phyloP scores from a whole-genome alignment of 169 alveolate species.

The Eimeria sp. region DNA sequence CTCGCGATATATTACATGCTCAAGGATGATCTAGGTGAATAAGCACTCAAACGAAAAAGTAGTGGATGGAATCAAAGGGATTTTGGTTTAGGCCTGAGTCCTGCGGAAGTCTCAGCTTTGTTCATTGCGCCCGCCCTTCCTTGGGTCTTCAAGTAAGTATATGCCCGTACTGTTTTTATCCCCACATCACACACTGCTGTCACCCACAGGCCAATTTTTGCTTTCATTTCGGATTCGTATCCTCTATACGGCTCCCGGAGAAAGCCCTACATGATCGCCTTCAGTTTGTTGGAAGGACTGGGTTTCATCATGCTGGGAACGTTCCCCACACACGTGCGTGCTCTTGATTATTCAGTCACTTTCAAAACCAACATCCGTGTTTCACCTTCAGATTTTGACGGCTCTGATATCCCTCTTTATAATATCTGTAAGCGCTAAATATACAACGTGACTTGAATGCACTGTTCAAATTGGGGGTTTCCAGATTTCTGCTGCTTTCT shows the following conservation, averaged over 20 bases:
- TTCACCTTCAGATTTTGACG: conserved; percentile 82
- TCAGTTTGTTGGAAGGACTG: conserved; percentile 88
- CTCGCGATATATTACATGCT: conserved; percentile 93
- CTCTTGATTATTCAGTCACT: conserved; percentile 17
- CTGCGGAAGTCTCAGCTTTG: conserved; percentile 89
- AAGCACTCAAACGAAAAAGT: neutral
- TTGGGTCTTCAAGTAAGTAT: conserved; percentile 88
- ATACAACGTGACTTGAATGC: neutral
- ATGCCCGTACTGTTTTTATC: neutral
- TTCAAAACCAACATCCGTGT: conserved; percentile 35
- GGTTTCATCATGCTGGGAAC: conserved; percentile 90
- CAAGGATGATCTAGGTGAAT: conserved; percentile 90
- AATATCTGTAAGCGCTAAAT: conserved; percentile 83
- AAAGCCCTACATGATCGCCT: conserved; percentile 91
- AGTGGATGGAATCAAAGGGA: neutral
- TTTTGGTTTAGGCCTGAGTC: conserved; percentile 77
- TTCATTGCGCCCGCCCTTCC: conserved; percentile 93
- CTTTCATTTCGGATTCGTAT: conserved; percentile 89
- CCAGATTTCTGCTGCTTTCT: conserved; percentile 89
- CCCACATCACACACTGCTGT: neutral
- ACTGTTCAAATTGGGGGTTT: neutral
- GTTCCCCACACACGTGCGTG: conserved; percentile 84
- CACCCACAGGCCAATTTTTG: conserved; percentile 87
- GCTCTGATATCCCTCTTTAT: conserved; percentile 83
- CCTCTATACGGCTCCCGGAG: conserved; percentile 90